Percentiles rank a stretch among this genome's conserved stretches.
Evolutionary conservation across 2,329 filamentous ascomycete species (phyloP).

Genomic region (Colletotrichum ledebouriae): DNA sequence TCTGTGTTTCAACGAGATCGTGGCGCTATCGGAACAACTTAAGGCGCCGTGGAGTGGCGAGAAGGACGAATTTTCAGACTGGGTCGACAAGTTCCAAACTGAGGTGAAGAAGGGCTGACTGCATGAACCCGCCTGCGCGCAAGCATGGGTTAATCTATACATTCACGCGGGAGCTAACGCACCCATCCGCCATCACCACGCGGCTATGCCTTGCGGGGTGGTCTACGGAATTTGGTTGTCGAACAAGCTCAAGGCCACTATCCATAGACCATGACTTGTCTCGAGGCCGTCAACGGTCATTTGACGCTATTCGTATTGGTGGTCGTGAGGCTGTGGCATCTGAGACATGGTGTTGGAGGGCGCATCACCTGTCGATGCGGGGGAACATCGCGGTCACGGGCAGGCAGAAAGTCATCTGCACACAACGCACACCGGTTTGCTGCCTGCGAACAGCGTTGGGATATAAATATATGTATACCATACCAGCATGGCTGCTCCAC

Average conservation of each 20-base stretch:
- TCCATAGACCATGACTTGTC: slow-evolving; percentile 2
- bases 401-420: slow-evolving; percentile 33
- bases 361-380: slow-evolving; percentile 32
- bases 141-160: slow-evolving; percentile 15
- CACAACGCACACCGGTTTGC: slow-evolving; percentile 7
- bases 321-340: slow-evolving; percentile 23
- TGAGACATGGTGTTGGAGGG: slow-evolving; percentile 32
- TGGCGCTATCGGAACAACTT: slow-evolving; percentile 67
- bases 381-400: slow-evolving; percentile 33
- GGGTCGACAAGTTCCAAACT: slow-evolving; percentile 73
- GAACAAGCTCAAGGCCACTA: slow-evolving; percentile 1
- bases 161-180: slow-evolving; percentile 27
- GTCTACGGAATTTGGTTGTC: not conserved
- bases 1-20: slow-evolving; percentile 71
- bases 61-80: slow-evolving; percentile 82
- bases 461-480: slow-evolving; percentile 24
- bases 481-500: not conserved
- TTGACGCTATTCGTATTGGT: slow-evolving; percentile 25
- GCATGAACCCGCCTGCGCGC: not conserved
- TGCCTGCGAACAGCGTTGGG: slow-evolving; percentile 2
- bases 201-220: slow-evolving; percentile 5
- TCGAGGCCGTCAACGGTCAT: slow-evolving; percentile 31
- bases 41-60: slow-evolving; percentile 72
- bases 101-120: slow-evolving; percentile 61
- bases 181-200: slow-evolving; percentile 15